A percentile compares a stretch with the other conserved stretches of the same genome.
These are phyloP conservation scores for Calonectria fujianensis DNA, from an alignment of 2,329 filamentous ascomycete genomes.

Conservation along the genomic window DNA sequence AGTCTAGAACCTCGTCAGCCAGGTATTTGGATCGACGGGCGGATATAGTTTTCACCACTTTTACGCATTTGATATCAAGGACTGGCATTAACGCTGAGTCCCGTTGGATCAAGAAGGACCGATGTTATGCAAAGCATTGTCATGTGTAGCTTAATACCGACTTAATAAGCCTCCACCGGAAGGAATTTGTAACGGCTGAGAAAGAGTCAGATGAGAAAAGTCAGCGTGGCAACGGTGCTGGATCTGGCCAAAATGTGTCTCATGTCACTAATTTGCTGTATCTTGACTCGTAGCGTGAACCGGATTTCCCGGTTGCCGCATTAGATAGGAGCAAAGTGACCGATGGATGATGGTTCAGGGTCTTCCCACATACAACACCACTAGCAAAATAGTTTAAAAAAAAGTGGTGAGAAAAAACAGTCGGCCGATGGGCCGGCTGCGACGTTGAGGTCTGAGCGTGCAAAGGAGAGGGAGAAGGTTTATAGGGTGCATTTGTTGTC, in stretches of 20 bases:
- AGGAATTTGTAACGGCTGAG: constrained; percentile 6
- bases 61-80: constrained; percentile 3
- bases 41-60: not conserved
- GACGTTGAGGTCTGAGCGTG: constrained; percentile 27
- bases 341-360: constrained; percentile 2
- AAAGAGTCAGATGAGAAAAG: constrained; percentile 1
- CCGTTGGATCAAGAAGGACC: constrained; percentile 21
- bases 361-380: too few relatives aligned
- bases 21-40: not conserved
- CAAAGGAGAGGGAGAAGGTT: constrained; percentile 18
- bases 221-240: constrained; percentile 2
- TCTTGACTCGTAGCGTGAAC: constrained; percentile 21
- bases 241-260: constrained; percentile 9
- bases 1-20: constrained; percentile 2
- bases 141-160: not conserved
- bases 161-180: constrained; percentile 12
- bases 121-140: constrained; percentile 13
- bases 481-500: constrained; percentile 25
- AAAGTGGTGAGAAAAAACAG: constrained; percentile 7
- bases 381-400: constrained; percentile 13
- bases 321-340: not conserved
- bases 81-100: constrained; percentile 3
- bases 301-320: not conserved
- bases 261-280: not conserved
- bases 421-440: constrained; percentile 2